Evolutionary conservation across 371 early-diverging fungal genomes (phyloP), one percentile per base, ranked within the genome.

Genomic region (Umbelopsis sp.): DNA sequence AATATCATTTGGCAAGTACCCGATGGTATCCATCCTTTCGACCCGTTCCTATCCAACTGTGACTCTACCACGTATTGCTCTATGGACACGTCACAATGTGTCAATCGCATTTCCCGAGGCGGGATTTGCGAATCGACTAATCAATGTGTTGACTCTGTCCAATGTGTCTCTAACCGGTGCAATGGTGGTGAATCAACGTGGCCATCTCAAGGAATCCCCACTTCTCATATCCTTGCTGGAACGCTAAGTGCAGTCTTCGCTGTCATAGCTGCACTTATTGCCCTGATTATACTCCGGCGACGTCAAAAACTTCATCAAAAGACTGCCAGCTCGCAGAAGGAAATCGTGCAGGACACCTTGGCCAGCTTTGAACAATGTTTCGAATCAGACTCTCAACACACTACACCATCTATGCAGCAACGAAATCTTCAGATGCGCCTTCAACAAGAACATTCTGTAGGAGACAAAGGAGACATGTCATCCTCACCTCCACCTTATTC

Each of bases 401-500:
- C 63, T 32, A 74, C 71, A 2, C 74, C 74, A 18, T 53, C 66
- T n/a, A 70, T 70, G 70, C 74, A 74, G 57, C 74, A 74, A 48
- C 63, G 64, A 41, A 68, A 70, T 38, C 66, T 74, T n/a, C 74
- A 70, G n/a, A 70, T 69, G 65, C 70, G 68, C 22, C 67, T 74
- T 22, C 71, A 74, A 51, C 74, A 63, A 18, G 68, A 70, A 48
- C 74, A 74, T 57, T 66, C 50, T 35, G 32, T 70, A 9, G 66
- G 44, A 45, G 52, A 46, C 18, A 70, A 50, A 51, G 44, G 57
- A 35, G 57, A 57, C 5, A 57, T 57, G 57, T 57, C 44, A 35
- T 44, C 44, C 14, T 70, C 74, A 44, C 74, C 74, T 50, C 74
- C 74, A 50, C 74, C 74, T 35, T 74, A 74, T 69, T 50, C 70